Conservation (phyloP, 805 yeast genomes). For the Yarrowia divulgata region DNA sequence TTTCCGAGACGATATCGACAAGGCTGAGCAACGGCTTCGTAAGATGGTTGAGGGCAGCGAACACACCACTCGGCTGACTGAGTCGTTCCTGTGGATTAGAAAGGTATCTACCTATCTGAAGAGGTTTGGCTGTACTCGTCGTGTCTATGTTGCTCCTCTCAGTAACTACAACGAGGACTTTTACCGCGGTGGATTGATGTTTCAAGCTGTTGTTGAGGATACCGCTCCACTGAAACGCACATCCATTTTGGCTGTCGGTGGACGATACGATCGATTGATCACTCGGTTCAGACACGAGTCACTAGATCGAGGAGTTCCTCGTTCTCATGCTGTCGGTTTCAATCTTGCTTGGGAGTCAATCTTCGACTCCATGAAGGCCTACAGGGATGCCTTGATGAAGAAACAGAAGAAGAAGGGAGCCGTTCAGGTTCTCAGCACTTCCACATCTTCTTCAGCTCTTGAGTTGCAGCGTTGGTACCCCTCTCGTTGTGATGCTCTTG, state of each 20-base stretch:
- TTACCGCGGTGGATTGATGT: conserved; percentile 84
- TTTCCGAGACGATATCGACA: conserved; percentile 71
- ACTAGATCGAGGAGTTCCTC: conserved; percentile 49
- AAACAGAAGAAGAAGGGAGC: conserved; percentile 42
- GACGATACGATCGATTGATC: conserved; percentile 83
- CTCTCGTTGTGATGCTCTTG: conserved; percentile 79
- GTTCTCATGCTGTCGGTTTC: conserved; percentile 81
- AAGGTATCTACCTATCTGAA: conserved; percentile 63
- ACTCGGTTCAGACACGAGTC: conserved; percentile 68
- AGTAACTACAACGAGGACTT: conserved; percentile 82
- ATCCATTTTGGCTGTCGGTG: conserved; percentile 82
- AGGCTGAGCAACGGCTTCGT: conserved; percentile 66
- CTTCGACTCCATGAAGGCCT: conserved; percentile 57
- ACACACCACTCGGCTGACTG: conserved; percentile 64
- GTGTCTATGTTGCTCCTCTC: conserved; percentile 76
- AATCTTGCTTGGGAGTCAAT: conserved; percentile 77
- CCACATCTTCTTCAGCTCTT: conserved; percentile 23
- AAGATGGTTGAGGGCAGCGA: conserved; percentile 80
- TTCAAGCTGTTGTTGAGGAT: conserved; percentile 78
- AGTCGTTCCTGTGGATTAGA: conserved; percentile 65
- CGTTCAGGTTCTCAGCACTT: conserved; percentile 43
- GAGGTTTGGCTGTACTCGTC: conserved; percentile 64
- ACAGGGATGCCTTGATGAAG: conserved; percentile 43
- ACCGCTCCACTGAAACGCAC: conserved; percentile 42
- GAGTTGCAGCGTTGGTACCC: conserved; percentile 55